Conservation (phyloP, 805 yeast species). For the Torulaspora delbrueckii region DNA sequence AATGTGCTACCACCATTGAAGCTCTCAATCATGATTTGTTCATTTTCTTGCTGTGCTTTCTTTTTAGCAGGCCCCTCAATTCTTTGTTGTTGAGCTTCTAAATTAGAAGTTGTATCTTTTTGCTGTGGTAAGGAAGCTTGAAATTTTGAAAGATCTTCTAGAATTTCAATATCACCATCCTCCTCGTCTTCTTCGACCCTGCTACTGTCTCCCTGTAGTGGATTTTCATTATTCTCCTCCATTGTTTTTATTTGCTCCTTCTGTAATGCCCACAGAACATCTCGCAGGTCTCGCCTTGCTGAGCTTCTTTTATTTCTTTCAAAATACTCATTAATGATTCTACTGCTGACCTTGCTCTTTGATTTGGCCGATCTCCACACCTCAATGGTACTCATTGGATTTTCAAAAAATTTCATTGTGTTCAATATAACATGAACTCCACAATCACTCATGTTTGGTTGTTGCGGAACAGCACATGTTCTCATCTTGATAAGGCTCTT, state of each 20-base stretch:
- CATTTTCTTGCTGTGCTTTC: background rate
- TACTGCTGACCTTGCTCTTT: constrained; percentile 17
- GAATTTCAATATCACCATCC: constrained; percentile 32
- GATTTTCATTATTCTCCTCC: constrained; percentile 7
- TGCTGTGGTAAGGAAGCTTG: background rate
- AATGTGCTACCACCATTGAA: background rate
- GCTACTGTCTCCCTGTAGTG: constrained; percentile 8
- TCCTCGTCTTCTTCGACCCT: constrained; percentile 15
- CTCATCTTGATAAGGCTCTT: constrained; percentile 45
- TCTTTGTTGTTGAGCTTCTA: background rate
- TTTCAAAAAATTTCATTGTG: constrained; percentile 50
- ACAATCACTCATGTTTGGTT: constrained; percentile 87
- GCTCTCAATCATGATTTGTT: background rate
- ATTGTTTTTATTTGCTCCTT: constrained; percentile 16
- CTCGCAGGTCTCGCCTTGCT: constrained; percentile 28
- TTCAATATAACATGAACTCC: constrained; percentile 87
- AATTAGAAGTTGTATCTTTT: background rate
- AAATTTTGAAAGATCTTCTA: constrained; percentile 19
- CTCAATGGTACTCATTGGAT: constrained; percentile 44
- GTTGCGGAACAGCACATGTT: constrained; percentile 66
- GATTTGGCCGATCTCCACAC: constrained; percentile 41
- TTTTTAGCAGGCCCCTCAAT: background rate
- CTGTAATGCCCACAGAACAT: constrained; percentile 23
- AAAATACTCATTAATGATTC: constrained; percentile 26
- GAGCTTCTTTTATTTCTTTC: constrained; percentile 24